These are phyloP conservation scores for Noccaea bulbosa DNA, from an alignment of 345 rosid species.

Conservation along the genomic window DNA sequence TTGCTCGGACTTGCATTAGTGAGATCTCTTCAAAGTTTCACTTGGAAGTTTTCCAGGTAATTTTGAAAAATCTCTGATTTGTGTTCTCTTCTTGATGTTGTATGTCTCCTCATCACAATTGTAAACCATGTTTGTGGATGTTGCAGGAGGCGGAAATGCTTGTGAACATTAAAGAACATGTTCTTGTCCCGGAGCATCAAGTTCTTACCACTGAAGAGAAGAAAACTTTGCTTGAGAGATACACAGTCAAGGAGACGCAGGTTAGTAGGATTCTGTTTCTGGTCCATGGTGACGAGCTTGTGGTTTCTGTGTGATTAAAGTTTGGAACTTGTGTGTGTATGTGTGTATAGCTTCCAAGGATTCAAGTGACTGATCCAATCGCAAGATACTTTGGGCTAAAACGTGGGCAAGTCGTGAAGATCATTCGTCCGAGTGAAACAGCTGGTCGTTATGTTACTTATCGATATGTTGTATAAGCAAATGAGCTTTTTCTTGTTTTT, in stretches of 20 bases:
- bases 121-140: background rate
- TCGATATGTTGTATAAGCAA: conserved; percentile 58
- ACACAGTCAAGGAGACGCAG: conserved; percentile 87
- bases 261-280: conserved; percentile 34
- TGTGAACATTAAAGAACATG: conserved; percentile 75
- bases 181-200: conserved; percentile 83
- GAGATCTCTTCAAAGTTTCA: conserved; percentile 76
- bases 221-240: conserved; percentile 75
- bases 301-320: background rate
- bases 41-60: conserved; percentile 88
- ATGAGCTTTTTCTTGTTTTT: background rate
- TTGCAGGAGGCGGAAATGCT: conserved; percentile 73
- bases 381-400: conserved; percentile 70
- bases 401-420: conserved; percentile 79
- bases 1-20: conserved; percentile 72
- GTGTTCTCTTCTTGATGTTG: background rate
- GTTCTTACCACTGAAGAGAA: conserved; percentile 72
- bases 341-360: conserved; percentile 59
- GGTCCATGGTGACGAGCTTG: background rate
- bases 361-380: conserved; percentile 65
- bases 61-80: background rate
- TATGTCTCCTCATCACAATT: background rate
- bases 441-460: conserved; percentile 76
- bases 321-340: conserved; percentile 1
- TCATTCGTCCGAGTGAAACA: conserved; percentile 71